Percentiles rank a stretch among this genome's conserved stretches.
Conservation (phyloP, 2,329 filamentous ascomycete genomes). For the Penicillium aurantiogriseum region DNA sequence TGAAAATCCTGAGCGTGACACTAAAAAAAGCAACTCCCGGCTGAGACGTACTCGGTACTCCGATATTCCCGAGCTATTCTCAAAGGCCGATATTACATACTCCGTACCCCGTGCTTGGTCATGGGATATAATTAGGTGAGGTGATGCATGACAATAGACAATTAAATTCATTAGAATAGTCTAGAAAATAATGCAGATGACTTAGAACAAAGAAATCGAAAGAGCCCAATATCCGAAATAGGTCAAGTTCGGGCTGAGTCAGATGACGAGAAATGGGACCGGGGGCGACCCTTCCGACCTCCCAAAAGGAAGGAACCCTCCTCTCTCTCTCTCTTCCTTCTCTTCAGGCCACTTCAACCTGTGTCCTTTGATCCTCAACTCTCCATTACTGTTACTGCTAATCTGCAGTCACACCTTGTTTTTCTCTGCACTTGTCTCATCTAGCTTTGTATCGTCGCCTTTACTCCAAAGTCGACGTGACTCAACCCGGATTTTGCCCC, state of each 20-base stretch:
- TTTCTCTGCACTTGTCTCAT: not conserved
- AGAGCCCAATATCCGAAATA: not conserved
- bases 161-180: not conserved
- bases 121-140: not conserved
- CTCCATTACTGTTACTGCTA: not conserved
- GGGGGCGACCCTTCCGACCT: not conserved
- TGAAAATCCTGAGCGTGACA: not conserved
- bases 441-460: not conserved
- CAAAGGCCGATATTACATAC: not conserved
- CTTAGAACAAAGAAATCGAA: not conserved
- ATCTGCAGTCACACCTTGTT: not conserved
- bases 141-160: not conserved
- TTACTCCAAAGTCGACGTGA: conserved; percentile 14
- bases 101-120: not conserved
- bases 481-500: conserved; percentile 21
- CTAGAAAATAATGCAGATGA: conserved; percentile 1
- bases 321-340: not conserved
- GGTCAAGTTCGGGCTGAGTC: conserved; percentile 10
- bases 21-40: not conserved
- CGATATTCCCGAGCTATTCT: not conserved
- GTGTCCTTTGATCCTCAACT: conserved; percentile 1
- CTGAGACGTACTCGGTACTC: not conserved
- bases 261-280: conserved; percentile 6
- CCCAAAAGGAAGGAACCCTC: not conserved
- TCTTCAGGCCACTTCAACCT: conserved; percentile 1